Evolutionary conservation across 106 monocot species (phyloP), one percentile per base, ranked within the genome.

Genomic region (Posidonia australis): DNA sequence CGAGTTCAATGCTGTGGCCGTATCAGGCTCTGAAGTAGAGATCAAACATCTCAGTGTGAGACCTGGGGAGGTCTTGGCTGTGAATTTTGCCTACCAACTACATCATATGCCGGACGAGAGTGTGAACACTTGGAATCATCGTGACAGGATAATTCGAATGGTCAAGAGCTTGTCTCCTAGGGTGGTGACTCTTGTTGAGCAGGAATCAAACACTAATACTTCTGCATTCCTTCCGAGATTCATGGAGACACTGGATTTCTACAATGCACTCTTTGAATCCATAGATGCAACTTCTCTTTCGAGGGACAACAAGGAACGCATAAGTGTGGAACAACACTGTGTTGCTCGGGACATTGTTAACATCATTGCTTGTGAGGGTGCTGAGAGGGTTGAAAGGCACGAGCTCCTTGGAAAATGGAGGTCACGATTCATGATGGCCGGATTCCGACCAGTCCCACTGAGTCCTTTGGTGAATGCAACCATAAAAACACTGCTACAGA

Each of bases 41-140:
- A 54, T 66, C 9, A 45, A 75, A 59, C 60, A 89, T 80, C 79
- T 94, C 3, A 63, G 45, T 1, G 13, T 89, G 29, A 56, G 73
- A 20, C 71, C 71, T 3, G 89, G 82, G 46, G 93, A 94, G 58
- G 86, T 83, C 0, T 43, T 94, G 59, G 93, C 79, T 3, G 93
- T 94, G 64, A 94, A 94, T 68, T 90, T 94, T 46, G 68, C 93
- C 3, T 86, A 72, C 48, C 81, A 82, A 44, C 75, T 94, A 42
- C 93, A 94, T 68, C 93, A 94, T 64, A 51, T 94, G 57, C 82
- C 93, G 0, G 93, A 94, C 31, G 93, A 94, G 73, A 84, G 89
- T 19, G 93, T 94, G 70, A 82, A 77, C 67, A 84, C 84, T 0
- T 54, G 23, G 31, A 94, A 94, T 65, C 89, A 83, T 68, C 83